Evolutionary conservation across 768 basidiomycete genomes (phyloP), one percentile per base, ranked within the genome.

Genomic region (Phaeotremella skinneri): DNA sequence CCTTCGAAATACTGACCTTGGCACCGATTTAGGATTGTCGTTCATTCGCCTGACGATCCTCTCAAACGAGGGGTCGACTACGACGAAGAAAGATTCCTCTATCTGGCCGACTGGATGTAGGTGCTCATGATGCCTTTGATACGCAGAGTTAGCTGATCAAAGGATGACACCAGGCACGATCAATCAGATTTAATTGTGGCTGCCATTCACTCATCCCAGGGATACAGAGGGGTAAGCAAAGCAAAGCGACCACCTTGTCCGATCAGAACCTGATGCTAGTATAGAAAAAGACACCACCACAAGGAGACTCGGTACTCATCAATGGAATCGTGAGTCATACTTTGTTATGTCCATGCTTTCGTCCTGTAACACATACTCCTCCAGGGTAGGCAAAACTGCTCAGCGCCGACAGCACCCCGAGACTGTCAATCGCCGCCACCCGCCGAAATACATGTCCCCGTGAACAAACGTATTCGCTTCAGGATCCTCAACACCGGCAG

Each of bases 51-150:
- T 0, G 42, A 53, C 13, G 72, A 74, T 45, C 68, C 70, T 2
- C 53, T 74, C 27, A 49, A 55, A 27, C 57, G 61, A n/a, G 70
- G 70, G 9, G 20, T 16, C 5, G 68, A 74, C 55, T 74, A 54
- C 30, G 68, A 74, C 45, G 57, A 68, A 32, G 72, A 74, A n/a
- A 56, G 62, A 41, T 53, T 68, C 2, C 5, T 65, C 2, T 45
- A 55, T 13, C 23, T 68, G 5, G 11, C 32, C 1, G 67, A 68
- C 43, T 68, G 67, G 67, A 57, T 61, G 47, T 51, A 39, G 25
- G 27, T 26, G 4, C 55, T 21, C 1, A 45, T 47, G 25, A 20
- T 39, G 52, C 30, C 14, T 26, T 13, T 34, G 21, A 26, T 41
- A 1, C 25, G 41, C 5, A 20, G 17, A 0, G 2, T 11, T 21